These are phyloP conservation scores for Scedosporium aurantiacum DNA, from an alignment of 2,329 filamentous ascomycete species.

Conservation along the genomic window DNA sequence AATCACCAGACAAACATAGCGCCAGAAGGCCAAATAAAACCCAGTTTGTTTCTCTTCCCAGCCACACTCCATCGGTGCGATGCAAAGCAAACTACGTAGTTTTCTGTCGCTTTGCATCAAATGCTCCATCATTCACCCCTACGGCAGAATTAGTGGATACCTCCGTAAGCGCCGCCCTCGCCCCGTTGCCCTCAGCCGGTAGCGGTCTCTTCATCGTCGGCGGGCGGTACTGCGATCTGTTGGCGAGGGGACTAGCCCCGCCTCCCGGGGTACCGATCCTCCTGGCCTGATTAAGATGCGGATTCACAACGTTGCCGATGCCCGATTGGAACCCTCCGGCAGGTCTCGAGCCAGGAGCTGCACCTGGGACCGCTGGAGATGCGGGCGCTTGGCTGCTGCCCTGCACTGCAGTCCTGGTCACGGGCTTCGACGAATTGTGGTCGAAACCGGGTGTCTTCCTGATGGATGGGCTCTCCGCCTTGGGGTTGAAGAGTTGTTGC, in stretches of 20 bases:
- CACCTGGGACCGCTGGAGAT: slow-evolving; percentile 12
- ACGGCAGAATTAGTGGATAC: slow-evolving; percentile 32
- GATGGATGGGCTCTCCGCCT: slow-evolving; percentile 71
- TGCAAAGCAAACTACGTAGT: slow-evolving; percentile 18
- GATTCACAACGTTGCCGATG: slow-evolving; percentile 36
- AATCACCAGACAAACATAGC: not conserved
- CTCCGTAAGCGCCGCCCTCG: slow-evolving; percentile 37
- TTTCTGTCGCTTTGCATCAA: slow-evolving; percentile 44
- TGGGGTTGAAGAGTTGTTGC: slow-evolving; percentile 57
- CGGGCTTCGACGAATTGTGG: slow-evolving; percentile 63
- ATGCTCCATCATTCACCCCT: slow-evolving; percentile 14
- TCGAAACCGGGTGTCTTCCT: slow-evolving; percentile 82
- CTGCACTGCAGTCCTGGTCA: slow-evolving; percentile 26
- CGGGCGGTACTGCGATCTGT: slow-evolving; percentile 47
- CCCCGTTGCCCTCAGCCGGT: slow-evolving; percentile 17
- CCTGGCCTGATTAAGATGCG: slow-evolving; percentile 40
- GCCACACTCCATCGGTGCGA: not conserved
- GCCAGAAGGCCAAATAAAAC: not conserved
- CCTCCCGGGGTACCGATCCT: slow-evolving; percentile 48
- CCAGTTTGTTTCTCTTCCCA: not conserved
- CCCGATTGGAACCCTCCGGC: slow-evolving; percentile 15
- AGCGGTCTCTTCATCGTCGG: slow-evolving; percentile 46
- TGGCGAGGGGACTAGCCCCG: slow-evolving; percentile 44
- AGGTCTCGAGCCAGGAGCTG: slow-evolving; percentile 19
- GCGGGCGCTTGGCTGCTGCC: slow-evolving; percentile 10